These are phyloP conservation scores for Lachancea fermentati DNA, from an alignment of 805 yeast species.

Conservation along the genomic window DNA sequence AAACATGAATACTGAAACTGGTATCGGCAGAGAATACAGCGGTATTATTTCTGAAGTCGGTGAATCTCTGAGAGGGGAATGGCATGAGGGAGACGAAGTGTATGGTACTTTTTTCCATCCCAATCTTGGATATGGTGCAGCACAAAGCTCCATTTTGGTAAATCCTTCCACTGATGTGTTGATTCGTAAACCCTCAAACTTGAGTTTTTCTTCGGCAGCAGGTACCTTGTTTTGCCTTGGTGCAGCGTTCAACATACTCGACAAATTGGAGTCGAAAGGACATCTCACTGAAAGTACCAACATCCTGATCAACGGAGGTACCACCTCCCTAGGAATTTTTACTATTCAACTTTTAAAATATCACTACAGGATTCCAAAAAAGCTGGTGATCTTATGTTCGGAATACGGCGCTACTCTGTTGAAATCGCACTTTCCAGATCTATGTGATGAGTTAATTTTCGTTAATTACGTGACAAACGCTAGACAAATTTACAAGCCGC, in stretches of 20 bases:
- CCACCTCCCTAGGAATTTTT: conserved; percentile 66
- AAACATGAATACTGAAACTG: conserved; percentile 50
- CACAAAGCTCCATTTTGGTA: conserved; percentile 51
- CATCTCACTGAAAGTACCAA: conserved; percentile 37
- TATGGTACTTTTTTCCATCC: conserved; percentile 56
- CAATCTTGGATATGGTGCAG: conserved; percentile 47
- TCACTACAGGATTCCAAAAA: conserved; percentile 40
- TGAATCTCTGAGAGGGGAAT: conserved; percentile 32
- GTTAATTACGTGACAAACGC: conserved; percentile 29
- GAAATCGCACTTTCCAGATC: conserved; percentile 35
- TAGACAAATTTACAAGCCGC: conserved; percentile 30
- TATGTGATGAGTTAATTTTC: conserved; percentile 36
- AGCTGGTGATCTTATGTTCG: conserved; percentile 56
- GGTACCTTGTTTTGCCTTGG: conserved; percentile 59
- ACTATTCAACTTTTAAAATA: conserved; percentile 54
- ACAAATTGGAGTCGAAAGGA: conserved; percentile 21
- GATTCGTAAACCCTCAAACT: conserved; percentile 40
- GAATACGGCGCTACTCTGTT: conserved; percentile 44
- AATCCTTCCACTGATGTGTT: conserved; percentile 48
- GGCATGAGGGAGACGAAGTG: conserved; percentile 56
- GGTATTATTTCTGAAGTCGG: conserved; percentile 60
- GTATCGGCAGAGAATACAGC: conserved; percentile 65
- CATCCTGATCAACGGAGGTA: conserved; percentile 69
- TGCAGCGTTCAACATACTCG: conserved; percentile 50
- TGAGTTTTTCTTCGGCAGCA: conserved; percentile 52